These are phyloP conservation scores for Sclerotinia glacialis DNA, from an alignment of 2,329 filamentous ascomycete genomes.

Conservation along the genomic window DNA sequence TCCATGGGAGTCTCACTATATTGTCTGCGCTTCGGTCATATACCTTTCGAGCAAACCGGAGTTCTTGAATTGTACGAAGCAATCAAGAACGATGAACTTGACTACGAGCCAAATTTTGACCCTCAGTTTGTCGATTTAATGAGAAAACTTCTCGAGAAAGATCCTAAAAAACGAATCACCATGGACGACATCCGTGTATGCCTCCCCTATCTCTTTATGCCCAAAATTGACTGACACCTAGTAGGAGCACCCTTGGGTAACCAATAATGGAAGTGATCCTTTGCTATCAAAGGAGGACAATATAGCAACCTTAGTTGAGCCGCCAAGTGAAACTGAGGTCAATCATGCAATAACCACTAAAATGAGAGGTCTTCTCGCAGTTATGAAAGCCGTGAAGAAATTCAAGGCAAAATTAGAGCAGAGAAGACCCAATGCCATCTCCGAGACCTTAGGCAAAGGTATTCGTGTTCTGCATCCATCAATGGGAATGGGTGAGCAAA, in stretches of 20 bases:
- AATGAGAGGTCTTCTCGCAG: slow-evolving; percentile 66
- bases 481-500: slow-evolving; percentile 46
- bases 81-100: slow-evolving; percentile 69
- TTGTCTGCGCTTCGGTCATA: slow-evolving; percentile 81
- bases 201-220: slow-evolving; percentile 14
- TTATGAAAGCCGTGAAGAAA: slow-evolving; percentile 87
- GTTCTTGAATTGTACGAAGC: slow-evolving; percentile 87
- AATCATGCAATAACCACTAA: slow-evolving; percentile 87
- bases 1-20: slow-evolving; percentile 96
- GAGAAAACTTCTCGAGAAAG: slow-evolving; percentile 72
- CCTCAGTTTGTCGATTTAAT: slow-evolving; percentile 74
- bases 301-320: slow-evolving; percentile 73
- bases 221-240: neutral
- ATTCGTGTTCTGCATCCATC: slow-evolving; percentile 53
- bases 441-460: slow-evolving; percentile 58
- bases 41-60: slow-evolving; percentile 78
- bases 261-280: slow-evolving; percentile 71
- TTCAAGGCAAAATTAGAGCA: slow-evolving; percentile 74
- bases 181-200: slow-evolving; percentile 80
- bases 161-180: slow-evolving; percentile 76
- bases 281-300: slow-evolving; percentile 83
- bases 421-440: slow-evolving; percentile 51
- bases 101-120: slow-evolving; percentile 62
- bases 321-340: slow-evolving; percentile 86
- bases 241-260: slow-evolving; percentile 92